Evolutionary conservation across 345 rosid species (phyloP), one percentile per base, ranked within the genome.

Genomic region (Combretum micranthum): DNA sequence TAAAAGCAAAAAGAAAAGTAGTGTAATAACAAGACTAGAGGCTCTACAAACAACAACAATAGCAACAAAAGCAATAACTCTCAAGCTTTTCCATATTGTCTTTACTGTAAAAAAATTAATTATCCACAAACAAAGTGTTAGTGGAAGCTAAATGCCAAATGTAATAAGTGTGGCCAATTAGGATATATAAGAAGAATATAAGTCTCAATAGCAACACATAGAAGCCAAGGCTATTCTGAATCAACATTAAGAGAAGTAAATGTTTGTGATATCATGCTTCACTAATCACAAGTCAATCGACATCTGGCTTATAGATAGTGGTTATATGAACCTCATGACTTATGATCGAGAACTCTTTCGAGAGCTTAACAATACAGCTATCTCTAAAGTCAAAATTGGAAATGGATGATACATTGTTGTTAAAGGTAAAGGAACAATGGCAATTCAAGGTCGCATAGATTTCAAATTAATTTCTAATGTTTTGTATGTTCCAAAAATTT

Each of bases 321-420:
- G 55, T 14, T 64, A 56, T 18, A 56, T 62, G 15, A 39, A 50
- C 12, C 68, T 56, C 44, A 64, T 64, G 62, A 20, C 51, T 15
- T 0, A 16, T 3, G 21, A 64, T 49, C 10, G 0, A 23, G 17
- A 42, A 17, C 43, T 49, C 0, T 55, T 56, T 21, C 37, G 4
- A n/a, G 17, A 48, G 14, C 50, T 64, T 12, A 21, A 64, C 11
- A 26, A 14, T 21, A 2, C 39, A 16, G 17, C 22, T 1, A 2
- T 2, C 1, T 26, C 67, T 19, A 55, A 26, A 18, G 67, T 64
- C 0, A 55, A 15, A 49, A 47, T 64, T 55, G 61, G 54, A 0
- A 56, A 64, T 39, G 67, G 61, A 17, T n/a, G 42, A 1, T 56
- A 9, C 13, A 19, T 64, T 0, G 18, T 14, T 2, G 61, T 48